Base-by-base conservation (phyloP, 208 protist genomes). In the Leishmania guyanensis region DNA sequence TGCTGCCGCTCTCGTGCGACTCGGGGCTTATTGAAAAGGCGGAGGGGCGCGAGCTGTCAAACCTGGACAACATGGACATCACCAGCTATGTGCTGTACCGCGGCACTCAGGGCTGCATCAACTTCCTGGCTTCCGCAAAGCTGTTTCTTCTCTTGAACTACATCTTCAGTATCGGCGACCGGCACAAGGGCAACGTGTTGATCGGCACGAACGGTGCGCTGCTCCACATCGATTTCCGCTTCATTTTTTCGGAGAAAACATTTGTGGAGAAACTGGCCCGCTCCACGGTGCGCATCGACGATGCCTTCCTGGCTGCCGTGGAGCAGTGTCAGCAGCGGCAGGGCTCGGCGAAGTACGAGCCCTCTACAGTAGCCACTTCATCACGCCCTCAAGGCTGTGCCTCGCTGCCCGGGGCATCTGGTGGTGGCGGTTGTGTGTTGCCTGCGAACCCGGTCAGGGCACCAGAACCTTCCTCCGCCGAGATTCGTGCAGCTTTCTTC, bases 191-290 rank as follows among this genome's bases (percentile, higher is more conserved):
- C 71, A 97, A 97, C 78, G 90, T 97, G 50, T 89, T 97, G 85
- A 82, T 97, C 51, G 90, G 89, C 83, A 86, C 86, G 33, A 86
- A 85, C 62, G 93, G 93, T 8, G 86, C 90, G 9, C 89, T 95
- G 69, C 91, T 97, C 53, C 93, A 97, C 83, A 95, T 97, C 65
- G 93, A 97, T 83, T 97, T 95, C 87, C 91, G 89, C 51, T 92
- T 93, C 73, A 84, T 95, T 43, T 86, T 95, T 36, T 90, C 84
- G 1, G 85, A 91, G 60, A 89, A 86, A 73, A 94, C 93, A 12
- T 84, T 92, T 16, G 87, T 86, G 17, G 91, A 95, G 64, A 87
- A 85, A 70, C 58, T 93, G 20, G 71, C 86, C 3, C 80, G 88
- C 36, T 83, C 84, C 3, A 83, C 84, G 8, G 81, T 93, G 68